These are phyloP conservation scores for Phytophthora citrophthora DNA, from an alignment of 352 stramenopile species.

Conservation along the genomic window DNA sequence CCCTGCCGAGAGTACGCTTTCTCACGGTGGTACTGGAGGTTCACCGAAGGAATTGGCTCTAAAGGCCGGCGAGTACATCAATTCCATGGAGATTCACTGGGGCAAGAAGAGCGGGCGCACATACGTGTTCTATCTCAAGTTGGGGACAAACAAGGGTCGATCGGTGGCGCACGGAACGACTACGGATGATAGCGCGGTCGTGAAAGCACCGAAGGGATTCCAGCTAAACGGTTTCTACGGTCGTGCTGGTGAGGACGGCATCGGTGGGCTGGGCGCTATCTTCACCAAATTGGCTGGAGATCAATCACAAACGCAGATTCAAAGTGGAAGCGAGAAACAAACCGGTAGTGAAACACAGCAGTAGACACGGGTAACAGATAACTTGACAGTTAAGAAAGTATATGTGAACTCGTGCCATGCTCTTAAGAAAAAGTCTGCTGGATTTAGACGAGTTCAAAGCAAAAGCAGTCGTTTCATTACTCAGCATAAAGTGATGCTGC, in stretches of 20 bases:
- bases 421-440: no score
- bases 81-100: conserved; percentile 50
- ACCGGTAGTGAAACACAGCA: conserved; percentile 7
- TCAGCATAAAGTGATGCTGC: conserved; percentile 7
- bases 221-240: conserved; percentile 63
- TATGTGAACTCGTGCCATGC: no score
- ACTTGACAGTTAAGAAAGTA: no score
- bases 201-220: conserved; percentile 47
- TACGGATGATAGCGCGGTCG: conserved; percentile 35
- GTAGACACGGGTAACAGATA: not conserved
- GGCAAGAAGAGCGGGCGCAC: conserved; percentile 42
- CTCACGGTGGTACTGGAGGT: conserved; percentile 50
- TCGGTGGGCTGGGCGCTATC: conserved; percentile 45
- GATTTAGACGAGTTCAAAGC: no score
- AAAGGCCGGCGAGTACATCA: conserved; percentile 48
- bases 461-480: no score
- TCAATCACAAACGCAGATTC: conserved; percentile 13
- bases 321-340: conserved; percentile 11
- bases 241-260: conserved; percentile 34
- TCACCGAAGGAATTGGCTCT: conserved; percentile 41
- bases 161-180: conserved; percentile 34
- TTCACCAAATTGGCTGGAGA: conserved; percentile 20
- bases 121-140: conserved; percentile 52
- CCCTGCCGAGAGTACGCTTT: conserved; percentile 37
- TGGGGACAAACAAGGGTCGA: conserved; percentile 38